Conservation (phyloP, 2,329 filamentous ascomycete species). For the Phaeosphaeriaceae sp. region DNA sequence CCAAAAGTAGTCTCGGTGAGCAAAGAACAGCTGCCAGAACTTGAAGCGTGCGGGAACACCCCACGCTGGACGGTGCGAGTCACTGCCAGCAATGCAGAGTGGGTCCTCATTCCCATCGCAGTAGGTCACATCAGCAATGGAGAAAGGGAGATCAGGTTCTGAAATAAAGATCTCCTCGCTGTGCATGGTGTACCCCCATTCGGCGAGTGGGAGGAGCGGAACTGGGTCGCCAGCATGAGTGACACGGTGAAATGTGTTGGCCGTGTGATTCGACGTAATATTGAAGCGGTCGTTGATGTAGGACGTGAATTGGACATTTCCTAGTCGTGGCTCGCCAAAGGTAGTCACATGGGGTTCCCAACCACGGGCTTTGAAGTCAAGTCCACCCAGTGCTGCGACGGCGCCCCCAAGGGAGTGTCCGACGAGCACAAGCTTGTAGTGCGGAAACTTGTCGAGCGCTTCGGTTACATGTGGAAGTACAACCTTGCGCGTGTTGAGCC, state of each 20-base stretch:
- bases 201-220: constrained; percentile 80
- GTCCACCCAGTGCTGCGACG: constrained; percentile 83
- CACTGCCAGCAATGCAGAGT: constrained; percentile 72
- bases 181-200: constrained; percentile 90
- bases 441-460: constrained; percentile 68
- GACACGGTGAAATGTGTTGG: constrained; percentile 72
- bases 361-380: constrained; percentile 81
- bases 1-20: constrained; percentile 97
- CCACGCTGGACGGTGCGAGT: constrained; percentile 36
- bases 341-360: constrained; percentile 84
- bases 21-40: constrained; percentile 92
- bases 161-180: constrained; percentile 87
- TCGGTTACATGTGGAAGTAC: constrained; percentile 73
- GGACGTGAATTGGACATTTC: constrained; percentile 60
- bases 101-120: constrained; percentile 78
- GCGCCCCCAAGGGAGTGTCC: constrained; percentile 94
- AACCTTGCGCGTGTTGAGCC: constrained; percentile 74
- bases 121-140: constrained; percentile 70
- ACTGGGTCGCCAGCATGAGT: constrained; percentile 90
- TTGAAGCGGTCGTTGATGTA: constrained; percentile 65
- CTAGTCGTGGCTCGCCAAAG: constrained; percentile 82
- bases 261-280: constrained; percentile 25
- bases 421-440: constrained; percentile 78
- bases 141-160: constrained; percentile 74
- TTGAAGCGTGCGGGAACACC: constrained; percentile 67